Conservation (phyloP, 495 filamentous ascomycete genomes). For the Halenospora varia region DNA sequence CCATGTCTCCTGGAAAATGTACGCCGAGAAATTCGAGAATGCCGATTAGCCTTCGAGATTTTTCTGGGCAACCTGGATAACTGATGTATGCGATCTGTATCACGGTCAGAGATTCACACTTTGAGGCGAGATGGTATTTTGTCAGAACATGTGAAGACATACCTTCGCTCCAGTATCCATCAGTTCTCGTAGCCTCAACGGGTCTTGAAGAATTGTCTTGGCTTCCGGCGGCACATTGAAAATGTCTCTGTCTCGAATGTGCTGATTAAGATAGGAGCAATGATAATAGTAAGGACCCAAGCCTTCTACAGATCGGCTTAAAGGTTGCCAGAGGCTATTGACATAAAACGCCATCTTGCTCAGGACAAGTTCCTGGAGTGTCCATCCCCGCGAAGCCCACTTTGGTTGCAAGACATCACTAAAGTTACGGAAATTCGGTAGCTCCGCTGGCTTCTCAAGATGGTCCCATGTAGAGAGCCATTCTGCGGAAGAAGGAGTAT, state of each 20-base stretch:
- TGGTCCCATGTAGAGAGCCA: conserved; percentile 25
- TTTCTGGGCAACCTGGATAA: conserved; percentile 8
- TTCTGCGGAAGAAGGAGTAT: conserved; percentile 26
- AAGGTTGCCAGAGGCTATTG: conserved; percentile 34
- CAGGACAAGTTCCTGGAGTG: conserved; percentile 45
- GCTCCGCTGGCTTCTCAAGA: conserved; percentile 16
- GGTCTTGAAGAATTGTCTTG: conserved; percentile 5
- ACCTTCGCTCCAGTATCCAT: conserved; percentile 10
- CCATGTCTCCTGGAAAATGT: conserved; percentile 27
- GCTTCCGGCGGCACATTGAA: conserved; percentile 1
- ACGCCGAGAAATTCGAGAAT: conserved; percentile 30
- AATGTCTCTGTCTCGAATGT: conserved; percentile 14
- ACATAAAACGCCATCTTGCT: conserved; percentile 43
- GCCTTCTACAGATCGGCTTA: conserved; percentile 33
- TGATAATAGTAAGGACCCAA: conserved; percentile 38
- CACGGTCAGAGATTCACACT: conserved; percentile 1
- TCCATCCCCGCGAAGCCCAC: conserved; percentile 43
- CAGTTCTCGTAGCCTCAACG: not conserved
- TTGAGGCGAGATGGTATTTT: not conserved
- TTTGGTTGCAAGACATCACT: conserved; percentile 27
- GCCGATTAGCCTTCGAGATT: conserved; percentile 27
- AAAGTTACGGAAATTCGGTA: conserved; percentile 24
- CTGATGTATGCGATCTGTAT: conserved; percentile 8
- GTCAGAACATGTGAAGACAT: not conserved
- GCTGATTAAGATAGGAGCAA: conserved; percentile 31